Conservation (phyloP, 2,329 filamentous ascomycete genomes). For the Trichoderma koningii region DNA sequence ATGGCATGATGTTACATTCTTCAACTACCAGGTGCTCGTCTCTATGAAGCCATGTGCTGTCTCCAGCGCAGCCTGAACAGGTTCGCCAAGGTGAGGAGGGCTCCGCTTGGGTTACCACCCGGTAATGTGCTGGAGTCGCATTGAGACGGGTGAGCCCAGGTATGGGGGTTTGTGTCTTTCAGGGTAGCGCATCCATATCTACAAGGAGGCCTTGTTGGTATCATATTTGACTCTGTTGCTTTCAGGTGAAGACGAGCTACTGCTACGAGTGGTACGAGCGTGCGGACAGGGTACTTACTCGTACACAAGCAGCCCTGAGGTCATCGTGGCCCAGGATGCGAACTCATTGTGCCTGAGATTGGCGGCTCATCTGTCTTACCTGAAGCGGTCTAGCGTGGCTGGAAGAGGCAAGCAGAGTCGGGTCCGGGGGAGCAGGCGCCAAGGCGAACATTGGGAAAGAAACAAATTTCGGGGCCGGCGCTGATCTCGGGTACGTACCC, state of each 20-base stretch:
- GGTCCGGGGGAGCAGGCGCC: not conserved
- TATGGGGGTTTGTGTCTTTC: too few species aligned
- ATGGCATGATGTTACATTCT: too few species aligned
- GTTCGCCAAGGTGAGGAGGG: not conserved
- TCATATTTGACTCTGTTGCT: too few species aligned
- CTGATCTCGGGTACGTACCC: not conserved
- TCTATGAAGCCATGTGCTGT: not conserved
- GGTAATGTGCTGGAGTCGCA: conserved; percentile 2
- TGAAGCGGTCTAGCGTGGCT: conserved; percentile 15
- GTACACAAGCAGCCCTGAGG: conserved; percentile 2
- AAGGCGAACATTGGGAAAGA: not conserved
- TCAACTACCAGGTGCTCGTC: too few species aligned
- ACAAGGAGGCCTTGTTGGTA: too few species aligned
- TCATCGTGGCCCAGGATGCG: conserved; percentile 9
- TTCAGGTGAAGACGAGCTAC: too few species aligned
- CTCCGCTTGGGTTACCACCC: conserved; percentile 5
- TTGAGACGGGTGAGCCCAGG: not conserved
- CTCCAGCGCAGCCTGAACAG: not conserved
- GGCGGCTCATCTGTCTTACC: conserved; percentile 17
- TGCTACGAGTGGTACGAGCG: too few species aligned
- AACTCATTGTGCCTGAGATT: conserved; percentile 12
- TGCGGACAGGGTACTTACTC: too few species aligned
- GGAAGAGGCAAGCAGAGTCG: not conserved
- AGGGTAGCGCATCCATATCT: too few species aligned
- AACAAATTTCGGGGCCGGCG: conserved; percentile 3